Conservation (phyloP, 108 stramenopile species). For the Nannochloropsis oceanica region DNA sequence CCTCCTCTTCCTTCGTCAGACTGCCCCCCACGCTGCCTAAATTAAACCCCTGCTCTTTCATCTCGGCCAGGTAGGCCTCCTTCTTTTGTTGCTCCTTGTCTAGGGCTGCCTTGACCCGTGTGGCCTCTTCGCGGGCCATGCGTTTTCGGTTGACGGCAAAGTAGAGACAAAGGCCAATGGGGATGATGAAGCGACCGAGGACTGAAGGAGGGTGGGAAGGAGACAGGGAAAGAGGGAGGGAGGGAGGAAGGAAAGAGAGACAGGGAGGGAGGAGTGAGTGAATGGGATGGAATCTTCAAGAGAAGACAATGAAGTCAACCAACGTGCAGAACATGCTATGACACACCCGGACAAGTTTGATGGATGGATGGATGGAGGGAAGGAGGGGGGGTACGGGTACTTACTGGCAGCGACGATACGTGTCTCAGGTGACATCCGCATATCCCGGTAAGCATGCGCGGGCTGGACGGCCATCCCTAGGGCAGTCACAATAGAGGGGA, state of each 20-base stretch:
- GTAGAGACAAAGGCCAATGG: background rate
- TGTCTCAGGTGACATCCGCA: background rate
- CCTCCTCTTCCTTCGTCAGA: background rate
- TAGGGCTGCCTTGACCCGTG: background rate
- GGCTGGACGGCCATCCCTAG: background rate
- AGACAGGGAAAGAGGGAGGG: background rate
- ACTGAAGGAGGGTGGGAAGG: background rate
- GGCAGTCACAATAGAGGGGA: background rate
- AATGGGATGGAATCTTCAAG: background rate
- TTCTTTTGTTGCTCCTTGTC: background rate
- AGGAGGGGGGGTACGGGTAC: background rate
- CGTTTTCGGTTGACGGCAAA: background rate
- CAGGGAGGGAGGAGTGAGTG: background rate
- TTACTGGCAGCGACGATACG: background rate
- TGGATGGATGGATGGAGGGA: too few relatives aligned
- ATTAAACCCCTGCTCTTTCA: background rate
- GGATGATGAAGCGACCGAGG: background rate
- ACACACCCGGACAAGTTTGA: too few relatives aligned
- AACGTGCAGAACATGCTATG: too few relatives aligned
- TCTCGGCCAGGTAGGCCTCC: background rate
- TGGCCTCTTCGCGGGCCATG: background rate
- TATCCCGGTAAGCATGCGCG: background rate
- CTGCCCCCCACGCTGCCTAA: background rate
- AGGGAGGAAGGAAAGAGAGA: background rate
- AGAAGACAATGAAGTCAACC: background rate